Evolutionary conservation across 768 basidiomycete species (phyloP).

Genomic region (Pleurotus salmoneostramineus): DNA sequence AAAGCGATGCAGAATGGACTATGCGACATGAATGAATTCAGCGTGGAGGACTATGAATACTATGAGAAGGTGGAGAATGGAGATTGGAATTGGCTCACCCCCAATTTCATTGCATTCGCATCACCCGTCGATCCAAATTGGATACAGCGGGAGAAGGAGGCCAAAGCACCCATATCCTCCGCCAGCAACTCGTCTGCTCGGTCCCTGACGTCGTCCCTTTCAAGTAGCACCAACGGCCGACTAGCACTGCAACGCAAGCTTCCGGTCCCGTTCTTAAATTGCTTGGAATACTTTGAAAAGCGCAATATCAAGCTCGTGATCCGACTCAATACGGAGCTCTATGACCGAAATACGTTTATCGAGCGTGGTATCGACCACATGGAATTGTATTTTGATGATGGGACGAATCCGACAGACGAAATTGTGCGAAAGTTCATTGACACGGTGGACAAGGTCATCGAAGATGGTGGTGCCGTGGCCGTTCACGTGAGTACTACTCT

Average conservation of each 20-base stretch:
- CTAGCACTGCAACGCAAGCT: constrained; percentile 75
- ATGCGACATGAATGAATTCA: constrained; percentile 93
- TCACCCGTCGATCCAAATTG: constrained; percentile 82
- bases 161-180: constrained; percentile 32
- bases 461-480: constrained; percentile 76
- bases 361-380: constrained; percentile 85
- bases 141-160: constrained; percentile 74
- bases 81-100: constrained; percentile 95
- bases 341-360: constrained; percentile 76
- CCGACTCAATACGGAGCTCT: constrained; percentile 89
- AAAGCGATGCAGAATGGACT: constrained; percentile 89
- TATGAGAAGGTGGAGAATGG: constrained; percentile 96
- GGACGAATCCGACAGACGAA: constrained; percentile 95
- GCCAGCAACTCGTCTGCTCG: constrained; percentile 18
- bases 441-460: constrained; percentile 73
- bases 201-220: constrained; percentile 20
- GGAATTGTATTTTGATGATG: constrained; percentile 97
- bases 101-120: constrained; percentile 90
- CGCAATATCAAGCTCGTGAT: constrained; percentile 87
- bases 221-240: constrained; percentile 24
- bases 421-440: constrained; percentile 92
- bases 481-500: constrained; percentile 63
- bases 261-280: constrained; percentile 80
- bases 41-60: constrained; percentile 87
- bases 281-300: constrained; percentile 89